These are phyloP conservation scores for Tremella yokohamensis DNA, from an alignment of 768 basidiomycete genomes.

Conservation along the genomic window DNA sequence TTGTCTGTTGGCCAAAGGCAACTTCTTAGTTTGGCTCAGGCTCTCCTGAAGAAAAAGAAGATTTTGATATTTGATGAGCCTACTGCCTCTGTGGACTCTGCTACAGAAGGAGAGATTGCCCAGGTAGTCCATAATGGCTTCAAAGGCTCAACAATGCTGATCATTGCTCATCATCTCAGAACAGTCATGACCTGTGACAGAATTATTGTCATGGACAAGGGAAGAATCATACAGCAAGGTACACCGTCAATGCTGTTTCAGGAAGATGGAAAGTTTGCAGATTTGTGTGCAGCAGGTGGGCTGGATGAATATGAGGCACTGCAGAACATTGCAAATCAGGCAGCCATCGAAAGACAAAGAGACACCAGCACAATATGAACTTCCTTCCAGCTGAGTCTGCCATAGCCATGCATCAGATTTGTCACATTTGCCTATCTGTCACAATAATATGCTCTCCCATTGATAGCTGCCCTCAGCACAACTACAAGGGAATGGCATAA, in stretches of 20 bases:
- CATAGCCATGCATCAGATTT: too few relatives aligned
- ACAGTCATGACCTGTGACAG: constrained; percentile 45
- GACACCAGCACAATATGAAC: too few relatives aligned
- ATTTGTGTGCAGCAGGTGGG: constrained; percentile 34
- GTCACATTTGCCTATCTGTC: too few relatives aligned
- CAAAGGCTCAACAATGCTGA: constrained; percentile 34
- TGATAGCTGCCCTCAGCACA: too few relatives aligned
- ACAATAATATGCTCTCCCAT: too few relatives aligned
- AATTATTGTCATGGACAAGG: constrained; percentile 47
- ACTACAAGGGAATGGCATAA: too few relatives aligned
- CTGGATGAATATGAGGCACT: constrained; percentile 34
- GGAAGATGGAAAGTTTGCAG: constrained; percentile 32
- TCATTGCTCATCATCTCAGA: constrained; percentile 44
- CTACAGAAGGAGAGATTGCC: constrained; percentile 41
- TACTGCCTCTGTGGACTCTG: constrained; percentile 36
- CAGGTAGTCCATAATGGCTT: constrained; percentile 38
- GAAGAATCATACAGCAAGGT: constrained; percentile 36
- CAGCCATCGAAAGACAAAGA: too few relatives aligned
- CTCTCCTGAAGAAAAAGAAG: neutral
- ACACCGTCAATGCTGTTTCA: constrained; percentile 27
- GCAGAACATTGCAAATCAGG: too few relatives aligned
- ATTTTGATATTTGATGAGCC: constrained; percentile 4
- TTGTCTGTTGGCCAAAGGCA: constrained; percentile 1
- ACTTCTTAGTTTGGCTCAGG: neutral
- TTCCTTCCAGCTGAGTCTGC: too few relatives aligned